Percentiles rank a stretch among this genome's conserved stretches.
phyloP scores from a whole-genome alignment of 768 basidiomycete species.

The Phanerodontia chrysosporium region DNA sequence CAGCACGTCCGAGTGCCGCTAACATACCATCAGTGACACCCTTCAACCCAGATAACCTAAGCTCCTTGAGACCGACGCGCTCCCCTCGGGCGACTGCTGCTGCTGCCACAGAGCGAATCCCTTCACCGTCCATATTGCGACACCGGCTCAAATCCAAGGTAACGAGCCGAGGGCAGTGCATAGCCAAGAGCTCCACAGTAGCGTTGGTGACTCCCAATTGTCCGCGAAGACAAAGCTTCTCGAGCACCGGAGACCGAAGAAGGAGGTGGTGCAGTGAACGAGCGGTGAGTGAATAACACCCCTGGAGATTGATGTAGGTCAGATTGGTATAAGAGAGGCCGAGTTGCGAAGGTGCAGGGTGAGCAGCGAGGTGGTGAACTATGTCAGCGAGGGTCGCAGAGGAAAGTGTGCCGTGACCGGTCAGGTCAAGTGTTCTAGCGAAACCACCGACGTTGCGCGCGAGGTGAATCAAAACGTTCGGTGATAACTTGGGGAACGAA shows the following conservation, averaged over 20 bases:
- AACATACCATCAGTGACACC: slow-evolving; percentile 57
- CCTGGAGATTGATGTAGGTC: slow-evolving; percentile 64
- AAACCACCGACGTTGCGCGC: slow-evolving; percentile 59
- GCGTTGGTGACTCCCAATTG: slow-evolving; percentile 65
- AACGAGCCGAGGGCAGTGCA: slow-evolving; percentile 50
- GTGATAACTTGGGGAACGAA: slow-evolving; percentile 55
- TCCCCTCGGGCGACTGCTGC: slow-evolving; percentile 43
- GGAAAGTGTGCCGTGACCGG: slow-evolving; percentile 53
- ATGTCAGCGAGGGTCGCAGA: slow-evolving; percentile 49
- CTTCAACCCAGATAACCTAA: slow-evolving; percentile 67
- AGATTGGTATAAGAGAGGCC: slow-evolving; percentile 58
- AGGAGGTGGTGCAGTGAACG: slow-evolving; percentile 69
- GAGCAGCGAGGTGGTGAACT: slow-evolving; percentile 49
- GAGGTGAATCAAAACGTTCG: slow-evolving; percentile 48
- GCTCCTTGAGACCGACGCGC: slow-evolving; percentile 50
- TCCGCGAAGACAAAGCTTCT: slow-evolving; percentile 61
- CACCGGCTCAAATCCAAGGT: slow-evolving; percentile 73
- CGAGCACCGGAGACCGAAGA: slow-evolving; percentile 55
- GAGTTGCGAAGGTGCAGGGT: slow-evolving; percentile 26
- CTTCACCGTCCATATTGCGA: slow-evolving; percentile 58
- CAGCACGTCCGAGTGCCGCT: slow-evolving; percentile 59
- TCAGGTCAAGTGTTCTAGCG: slow-evolving; percentile 54
- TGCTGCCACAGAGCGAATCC: slow-evolving; percentile 46
- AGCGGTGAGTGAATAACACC: slow-evolving; percentile 64
- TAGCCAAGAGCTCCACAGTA: slow-evolving; percentile 66